Evolutionary conservation across 352 stramenopile genomes (phyloP).

Genomic region (Phytophthora vignae): DNA sequence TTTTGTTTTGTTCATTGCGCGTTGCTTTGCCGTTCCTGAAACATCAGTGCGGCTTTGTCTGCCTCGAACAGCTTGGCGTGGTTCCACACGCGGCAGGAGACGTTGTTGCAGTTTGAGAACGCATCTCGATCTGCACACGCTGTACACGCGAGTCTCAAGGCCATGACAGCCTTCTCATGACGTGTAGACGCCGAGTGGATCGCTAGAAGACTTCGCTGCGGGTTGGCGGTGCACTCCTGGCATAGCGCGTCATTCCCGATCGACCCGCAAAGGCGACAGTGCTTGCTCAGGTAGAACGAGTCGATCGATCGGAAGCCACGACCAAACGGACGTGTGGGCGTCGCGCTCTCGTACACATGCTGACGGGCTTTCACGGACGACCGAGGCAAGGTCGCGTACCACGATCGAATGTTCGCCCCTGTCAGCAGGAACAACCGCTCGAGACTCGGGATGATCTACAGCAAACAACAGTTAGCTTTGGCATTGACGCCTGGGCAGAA

Average conservation of each 20-base stretch:
- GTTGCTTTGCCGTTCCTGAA: constrained; percentile 28
- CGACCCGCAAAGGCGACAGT: constrained; percentile 76
- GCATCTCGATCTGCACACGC: constrained; percentile 65
- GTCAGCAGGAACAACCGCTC: constrained; percentile 86
- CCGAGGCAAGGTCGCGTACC: constrained; percentile 74
- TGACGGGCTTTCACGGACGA: constrained; percentile 64
- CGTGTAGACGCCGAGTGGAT: constrained; percentile 52
- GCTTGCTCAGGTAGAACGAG: constrained; percentile 86
- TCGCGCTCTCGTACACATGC: constrained; percentile 28
- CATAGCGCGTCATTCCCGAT: constrained; percentile 67
- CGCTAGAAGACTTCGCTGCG: constrained; percentile 74
- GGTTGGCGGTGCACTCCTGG: constrained; percentile 56
- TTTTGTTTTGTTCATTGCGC: constrained; percentile 28
- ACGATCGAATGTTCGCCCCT: constrained; percentile 78
- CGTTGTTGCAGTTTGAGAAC: constrained; percentile 55
- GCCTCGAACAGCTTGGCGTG: constrained; percentile 51
- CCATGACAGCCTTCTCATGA: constrained; percentile 52
- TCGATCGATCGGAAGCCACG: constrained; percentile 69
- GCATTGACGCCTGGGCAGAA: constrained; percentile 1
- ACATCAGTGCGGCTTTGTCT: constrained; percentile 48
- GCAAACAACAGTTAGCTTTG: constrained; percentile 3
- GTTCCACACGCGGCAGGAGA: constrained; percentile 77
- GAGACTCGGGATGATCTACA: constrained; percentile 83
- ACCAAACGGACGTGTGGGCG: constrained; percentile 20
- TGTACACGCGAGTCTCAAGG: constrained; percentile 50